A percentile compares a stretch with the other conserved stretches of the same genome.
Conservation (phyloP, 2,329 filamentous ascomycete genomes). For the Monosporascus cannonballus region DNA sequence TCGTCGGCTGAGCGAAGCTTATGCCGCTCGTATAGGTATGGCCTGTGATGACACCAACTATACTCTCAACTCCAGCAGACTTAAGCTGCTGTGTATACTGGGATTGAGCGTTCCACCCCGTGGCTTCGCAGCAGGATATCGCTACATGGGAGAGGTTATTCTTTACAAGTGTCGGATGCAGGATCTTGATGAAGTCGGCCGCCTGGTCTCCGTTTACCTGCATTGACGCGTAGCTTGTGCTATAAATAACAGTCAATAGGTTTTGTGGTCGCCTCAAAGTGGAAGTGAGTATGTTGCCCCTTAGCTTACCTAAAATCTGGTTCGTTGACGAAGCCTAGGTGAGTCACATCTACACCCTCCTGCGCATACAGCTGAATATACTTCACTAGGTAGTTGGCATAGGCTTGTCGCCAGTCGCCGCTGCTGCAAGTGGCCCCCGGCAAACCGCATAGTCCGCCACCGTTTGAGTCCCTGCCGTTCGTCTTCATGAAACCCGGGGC, state of each 20-base stretch:
- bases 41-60: conserved; percentile 33
- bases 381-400: conserved; percentile 30
- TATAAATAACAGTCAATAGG: conserved; percentile 3
- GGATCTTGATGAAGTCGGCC: conserved; percentile 44
- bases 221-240: conserved; percentile 38
- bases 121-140: conserved; percentile 36
- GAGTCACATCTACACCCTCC: conserved; percentile 2
- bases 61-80: conserved; percentile 23
- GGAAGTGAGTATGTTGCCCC: conserved; percentile 1
- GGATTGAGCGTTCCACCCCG: conserved; percentile 24
- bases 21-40: conserved; percentile 36
- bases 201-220: conserved; percentile 38
- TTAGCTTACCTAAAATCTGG: conserved; percentile 6
- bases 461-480: conserved; percentile 21
- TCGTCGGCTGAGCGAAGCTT: conserved; percentile 22
- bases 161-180: conserved; percentile 33
- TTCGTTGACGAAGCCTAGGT: conserved; percentile 7
- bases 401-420: conserved; percentile 30
- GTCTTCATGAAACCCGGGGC: conserved; percentile 30
- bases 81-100: conserved; percentile 8
- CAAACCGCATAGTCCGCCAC: conserved; percentile 25
- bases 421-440: conserved; percentile 23
- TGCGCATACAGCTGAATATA: conserved; percentile 28
- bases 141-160: conserved; percentile 13
- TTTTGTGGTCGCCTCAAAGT: conserved; percentile 4